Conservation (phyloP, 768 basidiomycete species). For the Mycena metata region DNA sequence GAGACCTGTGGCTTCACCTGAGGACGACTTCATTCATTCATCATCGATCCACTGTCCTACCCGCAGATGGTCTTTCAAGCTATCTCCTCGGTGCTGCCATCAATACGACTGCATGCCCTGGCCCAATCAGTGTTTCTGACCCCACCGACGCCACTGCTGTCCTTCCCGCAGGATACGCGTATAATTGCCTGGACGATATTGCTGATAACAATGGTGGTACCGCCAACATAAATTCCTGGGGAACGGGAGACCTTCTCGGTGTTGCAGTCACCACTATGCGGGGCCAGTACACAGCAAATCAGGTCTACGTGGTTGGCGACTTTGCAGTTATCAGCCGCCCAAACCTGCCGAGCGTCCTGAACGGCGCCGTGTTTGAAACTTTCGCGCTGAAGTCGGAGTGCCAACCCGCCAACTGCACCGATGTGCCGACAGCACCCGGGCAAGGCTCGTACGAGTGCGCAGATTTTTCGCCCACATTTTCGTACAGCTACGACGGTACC, state of each 20-base stretch:
- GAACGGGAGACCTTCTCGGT: background rate
- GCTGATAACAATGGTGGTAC: background rate
- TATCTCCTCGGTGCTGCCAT: constrained; percentile 5
- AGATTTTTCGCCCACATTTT: background rate
- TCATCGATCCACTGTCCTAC: background rate
- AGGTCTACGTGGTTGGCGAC: constrained; percentile 1
- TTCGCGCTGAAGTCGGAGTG: background rate
- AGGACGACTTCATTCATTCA: constrained; percentile 17
- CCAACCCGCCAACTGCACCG: background rate
- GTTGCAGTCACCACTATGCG: constrained; percentile 8
- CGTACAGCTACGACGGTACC: background rate
- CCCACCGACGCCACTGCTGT: background rate
- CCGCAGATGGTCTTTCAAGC: background rate
- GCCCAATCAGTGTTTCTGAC: background rate
- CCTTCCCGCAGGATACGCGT: background rate
- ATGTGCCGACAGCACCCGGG: background rate
- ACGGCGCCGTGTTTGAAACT: constrained; percentile 7
- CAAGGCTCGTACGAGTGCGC: background rate
- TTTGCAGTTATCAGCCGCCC: constrained; percentile 7
- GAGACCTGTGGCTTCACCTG: constrained; percentile 14
- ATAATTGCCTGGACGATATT: constrained; percentile 1
- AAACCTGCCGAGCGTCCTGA: background rate
- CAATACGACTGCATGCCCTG: constrained; percentile 13
- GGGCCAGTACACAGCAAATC: background rate
- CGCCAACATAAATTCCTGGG: background rate